These are phyloP conservation scores for Tricharina praecox DNA, from an alignment of 495 filamentous ascomycete species.

Conservation along the genomic window DNA sequence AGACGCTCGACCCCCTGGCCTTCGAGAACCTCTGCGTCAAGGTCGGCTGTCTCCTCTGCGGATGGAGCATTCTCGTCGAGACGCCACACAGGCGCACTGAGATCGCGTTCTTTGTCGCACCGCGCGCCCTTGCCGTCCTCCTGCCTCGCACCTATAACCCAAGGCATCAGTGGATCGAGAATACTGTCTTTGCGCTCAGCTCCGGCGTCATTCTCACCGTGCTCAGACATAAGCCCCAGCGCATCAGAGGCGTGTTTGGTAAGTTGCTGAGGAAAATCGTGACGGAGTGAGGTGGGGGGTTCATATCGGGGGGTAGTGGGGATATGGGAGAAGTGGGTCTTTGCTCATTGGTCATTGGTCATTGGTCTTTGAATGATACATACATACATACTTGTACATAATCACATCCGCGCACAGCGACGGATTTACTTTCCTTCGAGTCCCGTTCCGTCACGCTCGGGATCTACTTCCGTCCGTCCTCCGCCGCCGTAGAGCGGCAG, in stretches of 20 bases:
- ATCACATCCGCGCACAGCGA: no score
- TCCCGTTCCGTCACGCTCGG: no score
- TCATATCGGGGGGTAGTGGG: neutral
- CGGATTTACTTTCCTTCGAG: no score
- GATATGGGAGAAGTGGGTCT: no score
- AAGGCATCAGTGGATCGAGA: constrained; percentile 61
- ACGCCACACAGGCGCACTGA: constrained; percentile 52
- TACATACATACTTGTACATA: no score
- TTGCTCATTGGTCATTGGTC: no score
- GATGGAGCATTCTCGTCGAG: constrained; percentile 72
- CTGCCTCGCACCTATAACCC: constrained; percentile 56
- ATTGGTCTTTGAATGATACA: no score
- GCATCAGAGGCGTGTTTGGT: constrained; percentile 62
- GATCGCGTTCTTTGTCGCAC: constrained; percentile 70
- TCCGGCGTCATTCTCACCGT: constrained; percentile 60
- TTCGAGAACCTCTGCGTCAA: constrained; percentile 55
- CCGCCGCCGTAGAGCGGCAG: no score
- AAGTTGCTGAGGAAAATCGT: constrained; percentile 44
- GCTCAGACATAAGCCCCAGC: constrained; percentile 43
- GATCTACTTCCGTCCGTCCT: no score
- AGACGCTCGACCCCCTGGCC: constrained; percentile 27
- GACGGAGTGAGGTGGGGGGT: constrained; percentile 21
- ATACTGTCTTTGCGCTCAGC: constrained; percentile 52
- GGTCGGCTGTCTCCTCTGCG: constrained; percentile 60
- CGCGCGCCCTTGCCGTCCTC: constrained; percentile 59